A percentile compares a stretch with the other conserved stretches of the same genome.
Evolutionary conservation across 2,329 filamentous ascomycete genomes (phyloP).

Genomic region (Rachicladosporium sp.): DNA sequence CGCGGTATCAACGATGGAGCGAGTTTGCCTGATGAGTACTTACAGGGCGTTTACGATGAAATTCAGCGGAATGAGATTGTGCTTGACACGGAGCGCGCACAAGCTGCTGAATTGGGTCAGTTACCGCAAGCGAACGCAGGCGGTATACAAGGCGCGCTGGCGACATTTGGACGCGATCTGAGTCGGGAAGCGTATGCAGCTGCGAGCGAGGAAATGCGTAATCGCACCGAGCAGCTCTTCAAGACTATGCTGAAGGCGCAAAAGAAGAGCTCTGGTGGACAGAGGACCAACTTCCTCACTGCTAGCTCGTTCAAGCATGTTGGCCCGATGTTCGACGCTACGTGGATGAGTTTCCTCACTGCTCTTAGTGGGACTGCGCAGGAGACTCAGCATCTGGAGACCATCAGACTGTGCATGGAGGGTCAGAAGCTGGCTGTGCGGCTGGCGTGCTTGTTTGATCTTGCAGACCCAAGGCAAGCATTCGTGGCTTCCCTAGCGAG

Average conservation of each 20-base stretch:
- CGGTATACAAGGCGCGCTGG: constrained; percentile 51
- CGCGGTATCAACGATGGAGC: constrained; percentile 94
- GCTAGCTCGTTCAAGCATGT: constrained; percentile 91
- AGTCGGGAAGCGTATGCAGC: constrained; percentile 89
- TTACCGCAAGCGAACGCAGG: constrained; percentile 39
- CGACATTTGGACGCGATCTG: constrained; percentile 80
- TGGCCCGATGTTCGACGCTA: constrained; percentile 96
- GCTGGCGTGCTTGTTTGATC: constrained; percentile 84
- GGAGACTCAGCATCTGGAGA: constrained; percentile 82
- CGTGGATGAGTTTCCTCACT: constrained; percentile 98
- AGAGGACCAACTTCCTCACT: constrained; percentile 53
- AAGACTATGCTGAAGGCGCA: constrained; percentile 87
- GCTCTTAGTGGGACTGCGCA: constrained; percentile 88
- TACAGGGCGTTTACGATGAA: constrained; percentile 80
- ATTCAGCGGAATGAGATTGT: constrained; percentile 89
- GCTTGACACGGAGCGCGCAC: constrained; percentile 79
- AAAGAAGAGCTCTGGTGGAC: constrained; percentile 29
- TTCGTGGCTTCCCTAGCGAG: constrained; percentile 89
- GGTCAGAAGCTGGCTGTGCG: constrained; percentile 89
- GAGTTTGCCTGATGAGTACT: constrained; percentile 85
- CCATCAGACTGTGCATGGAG: constrained; percentile 85
- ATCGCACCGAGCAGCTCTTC: constrained; percentile 73
- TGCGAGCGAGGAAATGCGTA: constrained; percentile 87
- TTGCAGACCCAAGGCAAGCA: constrained; percentile 85
- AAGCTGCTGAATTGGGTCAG: constrained; percentile 66